phyloP scores from a whole-genome alignment of 2,329 filamentous ascomycete species.

The Pseudocercospora fuligena region DNA sequence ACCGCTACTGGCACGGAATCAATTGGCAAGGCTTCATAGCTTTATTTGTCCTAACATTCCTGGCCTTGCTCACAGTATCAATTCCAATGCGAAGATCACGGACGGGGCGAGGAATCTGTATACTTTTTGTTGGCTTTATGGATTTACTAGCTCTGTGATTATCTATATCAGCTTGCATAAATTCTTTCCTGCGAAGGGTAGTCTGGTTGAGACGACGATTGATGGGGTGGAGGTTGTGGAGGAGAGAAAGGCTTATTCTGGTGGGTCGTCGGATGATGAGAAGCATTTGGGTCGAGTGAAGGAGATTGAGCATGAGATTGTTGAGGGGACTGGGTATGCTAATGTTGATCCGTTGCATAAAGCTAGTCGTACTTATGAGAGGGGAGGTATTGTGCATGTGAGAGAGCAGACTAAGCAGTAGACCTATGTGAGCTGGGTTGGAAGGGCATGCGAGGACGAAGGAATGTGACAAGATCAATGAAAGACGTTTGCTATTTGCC shows the following conservation, averaged over 20 bases:
- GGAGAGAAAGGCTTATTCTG: slow-evolving; percentile 13
- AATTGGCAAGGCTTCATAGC: slow-evolving; percentile 65
- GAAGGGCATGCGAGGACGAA: neutral
- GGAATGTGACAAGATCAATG: neutral
- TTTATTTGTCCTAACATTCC: slow-evolving; percentile 61
- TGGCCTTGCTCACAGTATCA: slow-evolving; percentile 54
- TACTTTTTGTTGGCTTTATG: slow-evolving; percentile 67
- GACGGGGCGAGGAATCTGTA: slow-evolving; percentile 60
- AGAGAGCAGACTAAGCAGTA: neutral
- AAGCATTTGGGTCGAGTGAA: slow-evolving; percentile 22
- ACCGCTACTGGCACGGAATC: slow-evolving; percentile 56
- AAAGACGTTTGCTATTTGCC: neutral
- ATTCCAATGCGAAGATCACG: slow-evolving; percentile 45
- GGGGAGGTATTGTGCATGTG: slow-evolving; percentile 6
- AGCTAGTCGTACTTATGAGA: slow-evolving; percentile 20
- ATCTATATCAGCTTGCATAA: slow-evolving; percentile 59
- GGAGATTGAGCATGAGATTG: slow-evolving; percentile 13
- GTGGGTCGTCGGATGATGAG: slow-evolving; percentile 14
- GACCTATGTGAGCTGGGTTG: neutral
- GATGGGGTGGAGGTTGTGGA: slow-evolving; percentile 20
- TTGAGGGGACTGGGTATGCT: slow-evolving; percentile 22
- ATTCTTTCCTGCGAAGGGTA: slow-evolving; percentile 54
- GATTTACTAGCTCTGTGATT: slow-evolving; percentile 60
- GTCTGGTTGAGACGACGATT: slow-evolving; percentile 45
- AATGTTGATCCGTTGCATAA: slow-evolving; percentile 26